Evolutionary conservation across 192 early-diverging fungal genomes (phyloP).

Genomic region (Coemansia sp.): DNA sequence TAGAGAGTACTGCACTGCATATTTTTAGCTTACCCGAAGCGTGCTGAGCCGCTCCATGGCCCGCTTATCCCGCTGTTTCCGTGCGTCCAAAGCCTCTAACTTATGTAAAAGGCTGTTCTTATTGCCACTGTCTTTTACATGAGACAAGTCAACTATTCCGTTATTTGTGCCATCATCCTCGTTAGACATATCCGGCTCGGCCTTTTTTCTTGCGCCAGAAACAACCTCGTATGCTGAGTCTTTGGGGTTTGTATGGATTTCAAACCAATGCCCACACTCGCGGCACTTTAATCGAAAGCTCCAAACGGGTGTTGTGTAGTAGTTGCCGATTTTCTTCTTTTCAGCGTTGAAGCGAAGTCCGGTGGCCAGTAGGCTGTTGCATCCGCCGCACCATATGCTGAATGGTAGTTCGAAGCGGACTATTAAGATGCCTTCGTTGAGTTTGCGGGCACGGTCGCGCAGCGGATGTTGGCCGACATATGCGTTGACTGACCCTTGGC

Average conservation of each 20-base stretch:
- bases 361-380: slow-evolving; percentile 80
- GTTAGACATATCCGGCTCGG: slow-evolving; percentile 63
- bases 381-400: slow-evolving; percentile 87
- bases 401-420: slow-evolving; percentile 88
- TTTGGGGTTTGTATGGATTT: slow-evolving; percentile 94
- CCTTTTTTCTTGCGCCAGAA: slow-evolving; percentile 71
- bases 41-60: slow-evolving; percentile 55
- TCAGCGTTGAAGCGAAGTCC: slow-evolving; percentile 95
- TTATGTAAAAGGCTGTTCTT: slow-evolving; percentile 27
- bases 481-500: slow-evolving; percentile 78
- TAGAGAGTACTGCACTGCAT: slow-evolving; percentile 68
- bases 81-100: slow-evolving; percentile 61
- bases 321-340: slow-evolving; percentile 89
- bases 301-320: slow-evolving; percentile 81
- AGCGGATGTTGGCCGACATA: slow-evolving; percentile 88
- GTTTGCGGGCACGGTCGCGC: slow-evolving; percentile 80
- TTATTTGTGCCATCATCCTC: slow-evolving; percentile 32
- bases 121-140: not conserved
- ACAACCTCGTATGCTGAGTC: slow-evolving; percentile 47
- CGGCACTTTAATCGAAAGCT: slow-evolving; percentile 95
- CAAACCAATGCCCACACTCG: slow-evolving; percentile 79
- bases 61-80: slow-evolving; percentile 55
- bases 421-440: slow-evolving; percentile 86
- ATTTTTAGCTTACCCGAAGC: slow-evolving; percentile 17
- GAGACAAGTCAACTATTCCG: slow-evolving; percentile 58